These are phyloP conservation scores for Apiospora phragmitis DNA, from an alignment of 2,329 filamentous ascomycete species.

Conservation along the genomic window DNA sequence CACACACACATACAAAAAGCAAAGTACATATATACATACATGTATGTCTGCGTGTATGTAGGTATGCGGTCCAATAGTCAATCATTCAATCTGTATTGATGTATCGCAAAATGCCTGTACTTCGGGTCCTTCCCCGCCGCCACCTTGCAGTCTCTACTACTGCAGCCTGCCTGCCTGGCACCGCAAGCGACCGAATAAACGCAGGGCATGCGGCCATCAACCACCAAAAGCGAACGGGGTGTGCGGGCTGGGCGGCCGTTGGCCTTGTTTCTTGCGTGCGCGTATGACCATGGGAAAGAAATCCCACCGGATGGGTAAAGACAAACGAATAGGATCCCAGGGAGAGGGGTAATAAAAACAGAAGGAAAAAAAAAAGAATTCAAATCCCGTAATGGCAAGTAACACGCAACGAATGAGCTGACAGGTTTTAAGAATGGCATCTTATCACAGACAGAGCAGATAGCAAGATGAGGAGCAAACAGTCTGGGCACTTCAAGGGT, in stretches of 20 bases:
- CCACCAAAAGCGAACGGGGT: not conserved
- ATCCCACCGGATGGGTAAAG: not conserved
- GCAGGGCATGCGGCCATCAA: not conserved
- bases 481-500: not conserved
- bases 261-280: not conserved
- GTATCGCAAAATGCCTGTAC: not conserved
- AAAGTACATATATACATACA: not conserved
- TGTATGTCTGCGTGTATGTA: not conserved
- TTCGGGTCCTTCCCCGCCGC: conserved; percentile 2
- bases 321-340: not conserved
- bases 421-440: not conserved
- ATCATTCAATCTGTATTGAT: not conserved
- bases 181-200: conserved; percentile 5
- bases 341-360: not conserved
- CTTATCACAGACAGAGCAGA: not conserved
- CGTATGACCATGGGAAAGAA: not conserved
- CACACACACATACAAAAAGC: not conserved
- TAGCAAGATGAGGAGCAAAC: not conserved
- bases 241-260: not conserved
- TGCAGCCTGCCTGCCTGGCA: conserved; percentile 4
- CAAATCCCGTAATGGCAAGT: not conserved
- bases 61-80: not conserved
- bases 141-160: not conserved
- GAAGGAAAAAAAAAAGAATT: not conserved
- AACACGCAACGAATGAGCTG: not conserved